Evolutionary conservation across 768 basidiomycete species (phyloP).

Genomic region (Russula brevipes): DNA sequence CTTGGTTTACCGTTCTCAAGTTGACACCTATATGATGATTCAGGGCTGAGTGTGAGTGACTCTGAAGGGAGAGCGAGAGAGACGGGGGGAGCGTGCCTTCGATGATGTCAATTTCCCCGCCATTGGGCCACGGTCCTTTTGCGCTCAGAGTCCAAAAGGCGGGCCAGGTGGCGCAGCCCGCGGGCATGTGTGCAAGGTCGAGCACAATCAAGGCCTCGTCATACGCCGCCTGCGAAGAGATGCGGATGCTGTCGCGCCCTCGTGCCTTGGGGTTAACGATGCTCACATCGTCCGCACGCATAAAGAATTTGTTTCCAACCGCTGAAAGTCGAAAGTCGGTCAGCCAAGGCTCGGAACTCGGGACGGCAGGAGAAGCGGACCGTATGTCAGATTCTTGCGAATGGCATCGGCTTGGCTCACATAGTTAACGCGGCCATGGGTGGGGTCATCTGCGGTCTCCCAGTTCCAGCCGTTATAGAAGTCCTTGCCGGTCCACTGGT

Average conservation of each 20-base stretch:
- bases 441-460: slow-evolving; percentile 53
- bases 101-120: slow-evolving; percentile 59
- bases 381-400: slow-evolving; percentile 42
- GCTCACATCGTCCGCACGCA: slow-evolving; percentile 48
- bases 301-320: slow-evolving; percentile 43
- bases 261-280: slow-evolving; percentile 36
- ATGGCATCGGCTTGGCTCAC: slow-evolving; percentile 42
- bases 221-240: slow-evolving; percentile 43
- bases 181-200: slow-evolving; percentile 56
- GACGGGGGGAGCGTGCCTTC: slow-evolving; percentile 38
- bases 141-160: slow-evolving; percentile 56
- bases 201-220: slow-evolving; percentile 45
- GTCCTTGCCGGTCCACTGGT: slow-evolving; percentile 18
- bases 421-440: slow-evolving; percentile 61
- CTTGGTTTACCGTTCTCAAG: slow-evolving; percentile 40
- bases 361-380: slow-evolving; percentile 31
- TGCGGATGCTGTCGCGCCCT: slow-evolving; percentile 56
- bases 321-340: slow-evolving; percentile 28
- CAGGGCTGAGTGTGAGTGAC: not conserved
- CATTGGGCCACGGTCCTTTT: slow-evolving; percentile 51
- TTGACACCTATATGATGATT: slow-evolving; percentile 42
- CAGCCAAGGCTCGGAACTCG: not conserved
- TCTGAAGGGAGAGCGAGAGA: not conserved
- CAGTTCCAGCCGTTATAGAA: slow-evolving; percentile 49
- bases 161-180: slow-evolving; percentile 57